Conservation (phyloP, 2,329 filamentous ascomycete genomes). For the Periglandula ipomoeae region DNA sequence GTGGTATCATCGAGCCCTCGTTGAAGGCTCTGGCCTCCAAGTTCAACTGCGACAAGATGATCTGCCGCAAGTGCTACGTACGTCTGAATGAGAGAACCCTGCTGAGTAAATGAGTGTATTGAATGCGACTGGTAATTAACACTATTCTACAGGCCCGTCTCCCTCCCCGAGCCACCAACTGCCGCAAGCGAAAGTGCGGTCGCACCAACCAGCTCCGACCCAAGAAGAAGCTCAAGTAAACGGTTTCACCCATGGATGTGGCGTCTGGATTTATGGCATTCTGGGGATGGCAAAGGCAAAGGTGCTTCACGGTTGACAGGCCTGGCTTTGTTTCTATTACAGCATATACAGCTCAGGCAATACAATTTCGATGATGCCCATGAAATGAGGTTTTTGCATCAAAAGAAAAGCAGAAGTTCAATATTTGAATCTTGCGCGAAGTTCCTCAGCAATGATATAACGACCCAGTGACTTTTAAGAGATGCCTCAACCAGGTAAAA, state of each 20-base stretch:
- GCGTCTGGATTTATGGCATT: constrained; percentile 36
- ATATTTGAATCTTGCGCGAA: background rate
- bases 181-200: constrained; percentile 99
- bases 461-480: too few species aligned
- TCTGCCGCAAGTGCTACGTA: constrained; percentile 99
- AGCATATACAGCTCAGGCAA: constrained; percentile 30
- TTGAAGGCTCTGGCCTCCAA: constrained; percentile 97
- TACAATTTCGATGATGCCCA: constrained; percentile 28
- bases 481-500: too few species aligned
- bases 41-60: constrained; percentile 99
- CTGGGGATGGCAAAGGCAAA: constrained; percentile 26
- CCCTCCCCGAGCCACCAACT: constrained; percentile 98
- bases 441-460: too few species aligned
- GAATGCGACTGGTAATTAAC: constrained; percentile 9
- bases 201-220: constrained; percentile 99
- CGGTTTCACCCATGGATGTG: constrained; percentile 31
- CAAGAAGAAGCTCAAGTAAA: constrained; percentile 99
- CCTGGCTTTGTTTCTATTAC: constrained; percentile 31
- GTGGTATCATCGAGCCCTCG: constrained; percentile 98
- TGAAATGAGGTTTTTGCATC: constrained; percentile 14
- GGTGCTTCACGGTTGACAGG: constrained; percentile 26
- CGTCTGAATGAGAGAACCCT: constrained; percentile 27
- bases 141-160: constrained; percentile 57
- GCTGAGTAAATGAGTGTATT: background rate
- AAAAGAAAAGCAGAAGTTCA: background rate